These are phyloP conservation scores for Scenedesmus sp. DNA, from an alignment of 163 green algal species.

Conservation along the genomic window DNA sequence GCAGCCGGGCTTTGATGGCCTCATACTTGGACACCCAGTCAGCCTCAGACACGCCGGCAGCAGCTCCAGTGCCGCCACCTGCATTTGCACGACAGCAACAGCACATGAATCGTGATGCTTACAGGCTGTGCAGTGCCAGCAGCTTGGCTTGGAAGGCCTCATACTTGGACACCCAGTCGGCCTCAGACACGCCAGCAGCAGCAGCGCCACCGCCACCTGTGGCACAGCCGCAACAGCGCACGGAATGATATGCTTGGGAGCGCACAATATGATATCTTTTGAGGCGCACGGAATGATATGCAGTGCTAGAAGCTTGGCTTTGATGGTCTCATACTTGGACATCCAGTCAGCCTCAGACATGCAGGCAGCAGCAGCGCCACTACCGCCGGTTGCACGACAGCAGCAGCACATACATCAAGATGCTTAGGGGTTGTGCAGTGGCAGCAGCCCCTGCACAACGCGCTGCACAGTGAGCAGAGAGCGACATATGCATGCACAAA, in stretches of 20 bases:
- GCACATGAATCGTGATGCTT: background rate
- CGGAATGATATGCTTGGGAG: too few relatives aligned
- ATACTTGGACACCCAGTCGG: constrained; percentile 72
- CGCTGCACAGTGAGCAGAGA: background rate
- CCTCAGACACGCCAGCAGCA: constrained; percentile 53
- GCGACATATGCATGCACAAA: background rate
- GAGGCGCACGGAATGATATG: too few relatives aligned
- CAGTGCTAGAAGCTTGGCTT: too few relatives aligned
- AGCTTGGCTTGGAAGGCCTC: constrained; percentile 72
- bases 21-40: constrained; percentile 74
- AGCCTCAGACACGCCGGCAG: constrained; percentile 55
- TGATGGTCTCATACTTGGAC: too few relatives aligned
- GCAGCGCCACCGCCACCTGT: background rate
- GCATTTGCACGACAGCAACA: background rate
- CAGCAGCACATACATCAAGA: too few relatives aligned
- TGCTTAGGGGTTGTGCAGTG: background rate
- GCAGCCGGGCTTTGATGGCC: constrained; percentile 70
- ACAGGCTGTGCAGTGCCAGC: background rate
- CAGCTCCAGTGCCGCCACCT: background rate
- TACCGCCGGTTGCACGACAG: too few relatives aligned
- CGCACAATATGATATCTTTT: too few relatives aligned
- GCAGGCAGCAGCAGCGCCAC: too few relatives aligned
- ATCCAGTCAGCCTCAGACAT: too few relatives aligned
- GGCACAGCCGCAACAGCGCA: background rate
- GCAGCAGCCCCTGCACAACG: background rate